These are phyloP conservation scores for Boletus patriciae DNA, from an alignment of 768 basidiomycete genomes.

Conservation along the genomic window DNA sequence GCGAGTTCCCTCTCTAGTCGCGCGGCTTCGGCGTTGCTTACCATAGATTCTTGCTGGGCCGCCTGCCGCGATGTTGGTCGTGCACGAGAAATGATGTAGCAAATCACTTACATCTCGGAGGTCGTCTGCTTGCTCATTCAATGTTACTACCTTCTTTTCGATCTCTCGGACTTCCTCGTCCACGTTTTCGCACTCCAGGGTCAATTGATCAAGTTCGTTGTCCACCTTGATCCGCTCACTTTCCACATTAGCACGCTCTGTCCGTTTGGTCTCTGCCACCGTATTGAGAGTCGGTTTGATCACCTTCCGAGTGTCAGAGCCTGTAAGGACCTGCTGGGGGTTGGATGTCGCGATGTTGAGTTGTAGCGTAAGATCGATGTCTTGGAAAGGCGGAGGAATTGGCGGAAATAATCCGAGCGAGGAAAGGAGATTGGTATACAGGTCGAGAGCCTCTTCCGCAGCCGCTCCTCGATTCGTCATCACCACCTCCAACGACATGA, in stretches of 20 bases:
- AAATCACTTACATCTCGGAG: constrained; percentile 65
- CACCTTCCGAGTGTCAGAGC: constrained; percentile 66
- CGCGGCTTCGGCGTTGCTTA: constrained; percentile 63
- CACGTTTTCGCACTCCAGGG: constrained; percentile 74
- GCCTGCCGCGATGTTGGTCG: constrained; percentile 45
- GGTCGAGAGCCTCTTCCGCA: constrained; percentile 79
- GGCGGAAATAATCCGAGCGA: constrained; percentile 77
- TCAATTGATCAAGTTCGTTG: constrained; percentile 77
- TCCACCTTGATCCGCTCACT: constrained; percentile 79
- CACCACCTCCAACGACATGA: constrained; percentile 81
- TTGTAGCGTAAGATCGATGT: constrained; percentile 76
- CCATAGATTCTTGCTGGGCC: constrained; percentile 70
- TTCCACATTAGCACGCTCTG: constrained; percentile 67
- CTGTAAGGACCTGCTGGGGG: constrained; percentile 64
- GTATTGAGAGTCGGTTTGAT: constrained; percentile 76
- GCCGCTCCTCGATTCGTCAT: constrained; percentile 76
- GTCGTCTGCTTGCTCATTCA: constrained; percentile 78
- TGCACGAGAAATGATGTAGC: background rate
- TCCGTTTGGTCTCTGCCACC: constrained; percentile 70
- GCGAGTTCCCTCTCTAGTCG: constrained; percentile 72
- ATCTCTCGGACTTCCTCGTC: constrained; percentile 75
- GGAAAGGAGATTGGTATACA: constrained; percentile 74
- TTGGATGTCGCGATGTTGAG: constrained; percentile 76
- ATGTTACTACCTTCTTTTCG: constrained; percentile 66
- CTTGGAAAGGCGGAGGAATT: constrained; percentile 65